Base-by-base conservation (phyloP, 768 basidiomycete species). In the Leucosporidium creatinivorum region DNA sequence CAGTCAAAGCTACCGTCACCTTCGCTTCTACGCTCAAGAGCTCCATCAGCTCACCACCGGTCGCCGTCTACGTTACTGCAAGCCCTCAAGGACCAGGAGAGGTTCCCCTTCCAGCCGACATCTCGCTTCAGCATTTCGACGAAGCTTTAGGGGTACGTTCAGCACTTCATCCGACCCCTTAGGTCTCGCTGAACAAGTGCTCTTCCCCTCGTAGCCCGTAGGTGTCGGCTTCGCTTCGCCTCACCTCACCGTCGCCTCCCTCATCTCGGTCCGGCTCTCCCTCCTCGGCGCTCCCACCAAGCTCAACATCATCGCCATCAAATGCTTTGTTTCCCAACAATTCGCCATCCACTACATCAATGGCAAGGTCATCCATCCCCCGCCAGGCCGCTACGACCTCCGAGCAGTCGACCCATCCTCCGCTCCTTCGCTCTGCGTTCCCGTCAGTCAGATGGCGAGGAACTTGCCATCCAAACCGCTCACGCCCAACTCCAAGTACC, bases 1-100 rank as follows among this genome's bases (percentile, higher is more conserved):
- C 65, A 67, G 69, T 70, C 26, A 70, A 70, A 48, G 69, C 69
- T 6, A 54, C 31, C 1, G 56, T 62, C 59, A 60, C 61, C 3
- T 70, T 70, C 10, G 66, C 63, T 1, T 58, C 52, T 18, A 23
- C 28, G 17, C 31, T 70, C 12, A 47, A n/a, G 25, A 23, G 33
- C 18, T 28, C 39, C 5, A 19, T 67, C 19, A 30, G 39, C 0
- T 67, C 66, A 0, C 2, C 66, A 1, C 63, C 69, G 0, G 56
- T 55, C 12, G 66, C 60, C 1, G 1, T 67, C 9, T 70, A 63
- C 63, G 8, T 70, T 60, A n/a, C 63, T 3, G 60, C 61, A 15
- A 70, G 61, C 52, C 66, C 69, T 7, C 44, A 59, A 0, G 60
- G 62, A 8, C 63, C 69, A 0, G 66, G 66, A 3, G 66, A 70